Evolutionary conservation across 495 filamentous ascomycete genomes (phyloP).

Genomic region (Podospora bellae-mahoneyi): DNA sequence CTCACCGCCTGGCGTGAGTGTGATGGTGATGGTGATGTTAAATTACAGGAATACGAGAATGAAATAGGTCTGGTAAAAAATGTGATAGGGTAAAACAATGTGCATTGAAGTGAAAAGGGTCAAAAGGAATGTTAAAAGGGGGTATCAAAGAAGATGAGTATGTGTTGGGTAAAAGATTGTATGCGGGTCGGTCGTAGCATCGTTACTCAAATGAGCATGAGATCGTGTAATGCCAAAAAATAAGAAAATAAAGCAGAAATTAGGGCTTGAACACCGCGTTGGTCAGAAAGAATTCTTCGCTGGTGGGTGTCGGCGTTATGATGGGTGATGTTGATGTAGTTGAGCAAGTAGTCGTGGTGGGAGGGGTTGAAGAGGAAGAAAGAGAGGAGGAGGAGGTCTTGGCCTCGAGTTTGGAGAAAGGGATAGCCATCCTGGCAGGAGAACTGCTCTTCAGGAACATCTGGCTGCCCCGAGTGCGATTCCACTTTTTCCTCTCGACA

Average conservation of each 20-base stretch:
- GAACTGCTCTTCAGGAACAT: constrained; percentile 33
- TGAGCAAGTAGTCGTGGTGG: constrained; percentile 1
- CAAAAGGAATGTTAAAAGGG: not conserved
- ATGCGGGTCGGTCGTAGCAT: constrained; percentile 17
- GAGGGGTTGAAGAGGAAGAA: constrained; percentile 18
- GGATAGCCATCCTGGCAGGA: constrained; percentile 21
- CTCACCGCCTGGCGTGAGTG: not conserved
- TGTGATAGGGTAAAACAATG: not conserved
- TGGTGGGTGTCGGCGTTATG: constrained; percentile 2
- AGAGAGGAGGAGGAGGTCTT: constrained; percentile 24
- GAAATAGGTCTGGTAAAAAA: not conserved
- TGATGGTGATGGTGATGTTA: not conserved
- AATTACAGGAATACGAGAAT: constrained; percentile 11
- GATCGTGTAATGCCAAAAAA: not conserved
- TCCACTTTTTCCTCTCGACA: constrained; percentile 30
- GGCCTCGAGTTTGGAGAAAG: constrained; percentile 22
- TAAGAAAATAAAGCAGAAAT: constrained; percentile 7
- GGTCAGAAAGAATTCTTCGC: constrained; percentile 41
- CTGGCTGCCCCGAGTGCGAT: constrained; percentile 39
- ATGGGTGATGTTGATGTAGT: not conserved
- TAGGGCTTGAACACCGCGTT: constrained; percentile 41
- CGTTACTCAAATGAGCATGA: constrained; percentile 2
- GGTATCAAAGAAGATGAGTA: not conserved
- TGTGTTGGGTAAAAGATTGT: constrained; percentile 5
- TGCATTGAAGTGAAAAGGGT: not conserved